A percentile compares a stretch with the other conserved stretches of the same genome.
These are phyloP conservation scores for Fusarium vanettenii DNA, from an alignment of 2,329 filamentous ascomycete genomes.

Conservation along the genomic window DNA sequence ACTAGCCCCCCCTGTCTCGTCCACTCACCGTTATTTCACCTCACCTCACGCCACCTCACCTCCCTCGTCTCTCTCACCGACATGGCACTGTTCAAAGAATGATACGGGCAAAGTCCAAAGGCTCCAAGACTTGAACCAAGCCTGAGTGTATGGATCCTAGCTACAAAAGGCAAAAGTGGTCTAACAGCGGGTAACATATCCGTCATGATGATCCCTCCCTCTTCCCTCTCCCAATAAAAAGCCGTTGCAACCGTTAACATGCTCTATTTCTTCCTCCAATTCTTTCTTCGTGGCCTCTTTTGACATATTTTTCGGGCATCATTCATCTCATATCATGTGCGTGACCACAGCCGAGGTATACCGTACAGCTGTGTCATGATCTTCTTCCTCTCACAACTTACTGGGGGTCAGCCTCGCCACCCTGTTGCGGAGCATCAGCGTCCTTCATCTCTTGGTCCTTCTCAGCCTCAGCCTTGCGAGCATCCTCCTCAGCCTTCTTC, in stretches of 20 bases:
- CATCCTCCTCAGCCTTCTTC: constrained; percentile 73
- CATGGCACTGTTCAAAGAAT: background rate
- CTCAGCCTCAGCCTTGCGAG: constrained; percentile 64
- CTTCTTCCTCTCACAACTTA: constrained; percentile 40
- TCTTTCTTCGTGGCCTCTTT: constrained; percentile 27
- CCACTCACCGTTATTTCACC: background rate
- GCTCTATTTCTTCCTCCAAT: constrained; percentile 29
- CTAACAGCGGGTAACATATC: constrained; percentile 46
- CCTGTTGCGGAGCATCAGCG: constrained; percentile 64
- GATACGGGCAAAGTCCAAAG: background rate
- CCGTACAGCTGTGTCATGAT: constrained; percentile 2
- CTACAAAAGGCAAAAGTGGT: constrained; percentile 45
- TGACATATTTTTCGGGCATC: constrained; percentile 37
- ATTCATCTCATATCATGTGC: constrained; percentile 41
- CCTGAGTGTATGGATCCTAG: constrained; percentile 43
- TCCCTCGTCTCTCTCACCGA: background rate
- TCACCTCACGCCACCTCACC: background rate
- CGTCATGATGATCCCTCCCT: constrained; percentile 45
- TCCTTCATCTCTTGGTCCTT: constrained; percentile 75
- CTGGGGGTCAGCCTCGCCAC: constrained; percentile 55
- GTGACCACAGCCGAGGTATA: background rate
- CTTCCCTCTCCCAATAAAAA: constrained; percentile 32
- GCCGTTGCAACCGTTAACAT: constrained; percentile 41
- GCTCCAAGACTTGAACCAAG: constrained; percentile 34
- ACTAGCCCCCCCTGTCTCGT: background rate